Conservation (phyloP, 768 basidiomycete species). For the Hydnomerulius pinastri region DNA sequence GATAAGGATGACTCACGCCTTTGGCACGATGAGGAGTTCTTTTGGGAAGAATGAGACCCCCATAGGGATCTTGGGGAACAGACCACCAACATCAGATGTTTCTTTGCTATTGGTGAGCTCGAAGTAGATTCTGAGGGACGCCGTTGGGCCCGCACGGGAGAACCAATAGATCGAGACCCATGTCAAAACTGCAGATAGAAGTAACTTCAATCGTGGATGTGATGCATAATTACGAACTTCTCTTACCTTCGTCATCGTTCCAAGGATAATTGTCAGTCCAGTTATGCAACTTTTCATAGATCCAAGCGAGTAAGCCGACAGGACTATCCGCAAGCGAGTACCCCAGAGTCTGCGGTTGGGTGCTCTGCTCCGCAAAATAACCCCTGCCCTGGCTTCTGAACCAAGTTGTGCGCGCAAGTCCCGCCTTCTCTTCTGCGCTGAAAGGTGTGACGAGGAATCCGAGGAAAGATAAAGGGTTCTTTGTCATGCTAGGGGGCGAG, state of each 20-base stretch:
- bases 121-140: slow-evolving; percentile 60
- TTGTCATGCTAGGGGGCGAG: slow-evolving; percentile 20
- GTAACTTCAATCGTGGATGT: slow-evolving; percentile 25
- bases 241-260: slow-evolving; percentile 57
- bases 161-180: slow-evolving; percentile 65
- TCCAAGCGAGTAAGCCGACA: slow-evolving; percentile 53
- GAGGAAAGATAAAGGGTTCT: slow-evolving; percentile 32
- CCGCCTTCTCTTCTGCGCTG: slow-evolving; percentile 28
- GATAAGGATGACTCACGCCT: slow-evolving; percentile 35
- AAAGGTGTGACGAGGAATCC: slow-evolving; percentile 28
- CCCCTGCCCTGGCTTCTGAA: slow-evolving; percentile 27
- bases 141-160: slow-evolving; percentile 58
- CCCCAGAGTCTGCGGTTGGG: slow-evolving; percentile 54
- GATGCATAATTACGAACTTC: background rate
- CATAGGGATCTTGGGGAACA: slow-evolving; percentile 37
- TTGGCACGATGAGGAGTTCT: slow-evolving; percentile 41
- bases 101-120: slow-evolving; percentile 32
- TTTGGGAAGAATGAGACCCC: slow-evolving; percentile 56
- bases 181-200: slow-evolving; percentile 45
- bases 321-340: slow-evolving; percentile 61
- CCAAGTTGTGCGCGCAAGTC: slow-evolving; percentile 18
- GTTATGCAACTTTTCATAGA: slow-evolving; percentile 51
- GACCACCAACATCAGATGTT: background rate
- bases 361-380: slow-evolving; percentile 35
- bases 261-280: slow-evolving; percentile 58